A percentile compares a stretch with the other conserved stretches of the same genome.
Evolutionary conservation across 495 filamentous ascomycete genomes (phyloP).

Genomic region (Xylaria palmicola): DNA sequence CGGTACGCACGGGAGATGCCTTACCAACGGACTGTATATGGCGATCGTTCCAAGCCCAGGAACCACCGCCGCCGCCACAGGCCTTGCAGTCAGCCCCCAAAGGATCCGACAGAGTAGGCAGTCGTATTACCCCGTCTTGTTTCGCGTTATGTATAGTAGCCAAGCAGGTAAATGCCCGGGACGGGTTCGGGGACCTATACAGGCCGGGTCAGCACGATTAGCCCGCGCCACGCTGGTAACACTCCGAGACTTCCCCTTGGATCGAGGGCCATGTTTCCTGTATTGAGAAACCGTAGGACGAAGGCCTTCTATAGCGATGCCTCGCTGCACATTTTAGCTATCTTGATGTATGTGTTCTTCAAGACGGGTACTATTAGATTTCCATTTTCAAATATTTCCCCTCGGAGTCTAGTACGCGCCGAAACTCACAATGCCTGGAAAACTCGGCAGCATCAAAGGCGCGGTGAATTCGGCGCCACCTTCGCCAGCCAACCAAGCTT

Average conservation of each 20-base stretch:
- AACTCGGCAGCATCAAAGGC: neutral
- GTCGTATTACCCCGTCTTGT: neutral
- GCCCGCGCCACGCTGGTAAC: neutral
- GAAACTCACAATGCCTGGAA: neutral
- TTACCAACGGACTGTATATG: neutral
- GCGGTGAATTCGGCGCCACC: neutral
- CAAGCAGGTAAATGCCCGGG: neutral
- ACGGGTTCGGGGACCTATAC: neutral
- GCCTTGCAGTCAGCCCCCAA: neutral
- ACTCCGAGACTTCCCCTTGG: neutral
- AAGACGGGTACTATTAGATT: neutral
- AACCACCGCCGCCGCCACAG: neutral
- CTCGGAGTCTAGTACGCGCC: neutral
- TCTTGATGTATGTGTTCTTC: neutral
- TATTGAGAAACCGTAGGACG: neutral
- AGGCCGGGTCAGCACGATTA: neutral
- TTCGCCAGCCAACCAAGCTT: neutral
- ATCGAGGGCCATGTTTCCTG: neutral
- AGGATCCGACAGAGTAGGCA: neutral
- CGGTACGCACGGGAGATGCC: neutral
- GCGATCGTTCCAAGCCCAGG: neutral
- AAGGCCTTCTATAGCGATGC: neutral
- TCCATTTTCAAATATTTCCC: neutral
- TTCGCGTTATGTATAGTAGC: neutral
- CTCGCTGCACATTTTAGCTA: neutral